Evolutionary conservation across 2,329 filamentous ascomycete genomes (phyloP).

Genomic region (Dactylellina cionopaga): DNA sequence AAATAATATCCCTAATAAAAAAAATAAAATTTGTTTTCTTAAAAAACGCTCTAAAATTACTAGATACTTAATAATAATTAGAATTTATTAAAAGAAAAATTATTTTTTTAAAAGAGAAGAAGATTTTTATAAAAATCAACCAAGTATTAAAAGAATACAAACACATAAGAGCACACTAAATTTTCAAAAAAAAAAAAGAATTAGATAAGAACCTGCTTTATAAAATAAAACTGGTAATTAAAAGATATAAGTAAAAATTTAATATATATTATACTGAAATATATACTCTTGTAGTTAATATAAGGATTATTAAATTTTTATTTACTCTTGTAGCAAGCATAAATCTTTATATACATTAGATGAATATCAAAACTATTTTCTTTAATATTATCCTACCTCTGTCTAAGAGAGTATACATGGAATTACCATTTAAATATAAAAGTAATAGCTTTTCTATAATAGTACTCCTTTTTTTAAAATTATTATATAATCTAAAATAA

Average conservation of each 20-base stretch:
- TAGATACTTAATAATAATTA: too few species aligned
- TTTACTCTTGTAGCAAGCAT: background rate
- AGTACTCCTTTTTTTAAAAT: background rate
- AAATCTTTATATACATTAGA: background rate
- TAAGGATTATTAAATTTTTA: background rate
- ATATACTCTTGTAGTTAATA: slow-evolving; percentile 6
- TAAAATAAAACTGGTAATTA: slow-evolving; percentile 6
- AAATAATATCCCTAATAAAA: too few species aligned
- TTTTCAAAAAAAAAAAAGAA: background rate
- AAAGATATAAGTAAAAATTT: slow-evolving; percentile 10
- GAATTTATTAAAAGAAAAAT: background rate
- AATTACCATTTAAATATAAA: background rate
- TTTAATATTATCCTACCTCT: background rate
- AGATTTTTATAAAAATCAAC: background rate
- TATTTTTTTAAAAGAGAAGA: background rate
- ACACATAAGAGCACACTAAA: background rate
- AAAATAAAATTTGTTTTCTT: too few species aligned
- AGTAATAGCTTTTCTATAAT: background rate
- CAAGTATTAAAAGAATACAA: too few species aligned
- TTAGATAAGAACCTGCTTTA: background rate
- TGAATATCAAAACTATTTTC: slow-evolving; percentile 11
- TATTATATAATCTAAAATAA: slow-evolving; percentile 13
- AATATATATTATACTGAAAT: slow-evolving; percentile 7
- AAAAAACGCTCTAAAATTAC: too few species aligned
- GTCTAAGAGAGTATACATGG: background rate